phyloP scores from a whole-genome alignment of 1,284 basidiomycete genomes.

The Sporisorium sorghi region DNA sequence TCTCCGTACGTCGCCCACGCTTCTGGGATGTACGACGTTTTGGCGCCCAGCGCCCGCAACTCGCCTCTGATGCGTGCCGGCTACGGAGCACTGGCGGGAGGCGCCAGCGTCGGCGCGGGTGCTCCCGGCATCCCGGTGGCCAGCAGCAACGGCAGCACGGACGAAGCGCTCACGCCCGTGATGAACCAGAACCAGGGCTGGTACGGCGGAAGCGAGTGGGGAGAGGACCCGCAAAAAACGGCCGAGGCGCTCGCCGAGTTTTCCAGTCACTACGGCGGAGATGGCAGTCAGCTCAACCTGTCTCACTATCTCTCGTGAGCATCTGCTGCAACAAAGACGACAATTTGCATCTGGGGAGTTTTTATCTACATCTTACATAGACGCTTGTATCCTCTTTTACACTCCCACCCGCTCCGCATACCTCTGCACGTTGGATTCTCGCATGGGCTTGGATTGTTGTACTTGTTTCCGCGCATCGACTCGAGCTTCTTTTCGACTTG shows the following conservation, averaged over 20 bases:
- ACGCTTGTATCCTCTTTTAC: neutral
- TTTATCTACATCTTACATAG: conserved; percentile 6
- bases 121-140: conserved; percentile 19
- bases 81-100: conserved; percentile 2
- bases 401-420: neutral
- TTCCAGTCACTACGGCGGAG: conserved; percentile 36
- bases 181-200: conserved; percentile 47
- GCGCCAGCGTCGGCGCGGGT: neutral
- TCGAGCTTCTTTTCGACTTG: neutral
- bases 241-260: conserved; percentile 50
- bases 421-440: conserved; percentile 2
- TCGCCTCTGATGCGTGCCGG: conserved; percentile 43
- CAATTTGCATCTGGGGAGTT: conserved; percentile 4
- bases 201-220: conserved; percentile 48
- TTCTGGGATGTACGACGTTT: conserved; percentile 48
- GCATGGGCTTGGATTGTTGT: conserved; percentile 4
- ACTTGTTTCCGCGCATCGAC: too few species aligned
- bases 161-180: conserved; percentile 48
- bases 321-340: neutral
- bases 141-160: conserved; percentile 51
- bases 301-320: conserved; percentile 45
- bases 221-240: conserved; percentile 53
- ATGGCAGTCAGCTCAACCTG: conserved; percentile 38
- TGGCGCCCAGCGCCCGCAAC: conserved; percentile 48
- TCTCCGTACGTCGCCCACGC: conserved; percentile 48